phyloP scores from a whole-genome alignment of 306 rosid genomes.

The Castanea sativa region DNA sequence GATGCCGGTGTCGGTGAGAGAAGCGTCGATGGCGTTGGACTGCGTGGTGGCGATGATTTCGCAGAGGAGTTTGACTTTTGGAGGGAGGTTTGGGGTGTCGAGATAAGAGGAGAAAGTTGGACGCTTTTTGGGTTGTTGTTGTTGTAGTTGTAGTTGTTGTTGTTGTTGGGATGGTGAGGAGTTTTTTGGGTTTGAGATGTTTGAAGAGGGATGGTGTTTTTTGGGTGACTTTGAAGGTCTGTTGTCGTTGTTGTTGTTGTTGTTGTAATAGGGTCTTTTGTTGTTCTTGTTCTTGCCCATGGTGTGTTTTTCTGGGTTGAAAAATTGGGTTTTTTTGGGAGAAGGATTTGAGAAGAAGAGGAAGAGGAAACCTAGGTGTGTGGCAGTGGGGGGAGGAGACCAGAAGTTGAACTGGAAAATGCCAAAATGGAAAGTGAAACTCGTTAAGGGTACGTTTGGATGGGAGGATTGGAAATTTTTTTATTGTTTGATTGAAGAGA shows the following conservation, averaged over 20 bases:
- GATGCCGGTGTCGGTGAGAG: slow-evolving; percentile 31
- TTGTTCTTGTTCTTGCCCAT: neutral
- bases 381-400: neutral
- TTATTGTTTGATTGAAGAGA: too few species aligned
- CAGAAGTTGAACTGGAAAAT: neutral
- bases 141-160: neutral
- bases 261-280: neutral
- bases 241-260: neutral
- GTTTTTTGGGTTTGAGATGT: neutral
- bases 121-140: neutral
- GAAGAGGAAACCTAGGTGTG: neutral
- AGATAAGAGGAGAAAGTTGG: slow-evolving; percentile 40
- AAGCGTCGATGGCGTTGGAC: slow-evolving; percentile 32
- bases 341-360: neutral
- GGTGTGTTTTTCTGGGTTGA: neutral
- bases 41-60: slow-evolving; percentile 48
- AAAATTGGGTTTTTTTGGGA: neutral
- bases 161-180: neutral
- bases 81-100: slow-evolving; percentile 31
- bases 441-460: too few species aligned
- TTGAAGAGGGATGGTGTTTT: neutral
- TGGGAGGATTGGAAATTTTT: too few species aligned
- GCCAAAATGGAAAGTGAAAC: too few species aligned
- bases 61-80: slow-evolving; percentile 39
- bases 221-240: neutral